Base-by-base conservation (phyloP, 2,329 filamentous ascomycete species). In the Xylariaceae sp. region DNA sequence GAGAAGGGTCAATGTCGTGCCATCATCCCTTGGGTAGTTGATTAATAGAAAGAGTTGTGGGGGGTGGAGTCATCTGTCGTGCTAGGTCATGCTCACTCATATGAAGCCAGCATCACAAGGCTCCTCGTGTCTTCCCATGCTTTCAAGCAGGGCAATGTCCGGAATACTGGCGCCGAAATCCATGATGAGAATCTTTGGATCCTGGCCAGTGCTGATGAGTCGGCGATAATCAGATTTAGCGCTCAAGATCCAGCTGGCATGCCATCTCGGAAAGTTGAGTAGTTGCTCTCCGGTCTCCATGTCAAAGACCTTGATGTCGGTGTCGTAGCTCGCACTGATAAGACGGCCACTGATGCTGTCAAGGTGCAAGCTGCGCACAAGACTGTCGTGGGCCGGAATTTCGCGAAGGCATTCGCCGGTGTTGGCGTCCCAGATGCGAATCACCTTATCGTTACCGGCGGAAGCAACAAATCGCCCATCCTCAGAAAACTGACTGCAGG, bases 201-300 rank as follows among this genome's bases (percentile, higher is more conserved):
- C 92, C 74, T 99, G 94, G 53, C 92, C 94, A 0, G 93, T 96
- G 68, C 91, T 94, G 63, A 99, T 90, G 64, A 99, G 94, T 62
- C 94, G 86, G 60, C 93, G 83, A 74, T 97, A 97, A 72, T 99
- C 93, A 64, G 90, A 92, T 80, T 97, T 97, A 55, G 94, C 94
- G 64, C 90, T 92, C 60, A 99, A 78, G 70, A 99, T 95, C 94
- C 94, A 99, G 75, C 91, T 96, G 9, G 88, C 88, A 60, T 96
- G 96, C 92, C 92, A 97, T 66, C 89, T 87, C n/a, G 92, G 89
- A 69, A 97, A 93, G 67, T 92, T 87, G 63, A 95, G 84, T 61
- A 93, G 82, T 66, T 91, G 82, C 51, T 86, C 78, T 39, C 92
- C 93, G 2, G 87, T 88, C 64, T 87, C 85, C 76, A 94, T 88